These are phyloP conservation scores for Cinnamomum micranthum DNA, from an alignment of 164 flowering plant species.

Conservation along the genomic window DNA sequence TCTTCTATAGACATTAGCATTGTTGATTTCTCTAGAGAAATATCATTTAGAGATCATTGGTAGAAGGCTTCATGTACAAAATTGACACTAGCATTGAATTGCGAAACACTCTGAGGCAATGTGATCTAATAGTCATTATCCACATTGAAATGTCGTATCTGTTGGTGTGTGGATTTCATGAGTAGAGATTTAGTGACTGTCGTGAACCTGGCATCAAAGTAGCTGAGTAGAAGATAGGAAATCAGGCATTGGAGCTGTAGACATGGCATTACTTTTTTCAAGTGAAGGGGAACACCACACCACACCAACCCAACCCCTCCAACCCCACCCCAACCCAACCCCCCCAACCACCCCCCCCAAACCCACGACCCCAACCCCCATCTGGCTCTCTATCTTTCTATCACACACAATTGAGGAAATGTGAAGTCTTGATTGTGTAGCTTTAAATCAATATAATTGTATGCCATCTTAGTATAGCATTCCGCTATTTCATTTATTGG, in stretches of 20 bases:
- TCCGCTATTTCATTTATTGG: background rate
- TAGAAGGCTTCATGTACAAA: background rate
- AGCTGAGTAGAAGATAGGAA: background rate
- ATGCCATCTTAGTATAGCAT: too few species aligned
- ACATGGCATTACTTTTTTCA: background rate
- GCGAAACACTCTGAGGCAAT: background rate
- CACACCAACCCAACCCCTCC: background rate
- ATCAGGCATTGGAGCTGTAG: background rate
- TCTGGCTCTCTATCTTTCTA: background rate
- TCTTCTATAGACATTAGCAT: background rate
- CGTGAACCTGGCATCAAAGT: background rate
- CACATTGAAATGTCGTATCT: background rate
- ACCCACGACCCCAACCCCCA: background rate
- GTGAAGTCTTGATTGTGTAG: too few species aligned
- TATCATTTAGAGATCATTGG: background rate
- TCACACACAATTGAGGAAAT: too few species aligned
- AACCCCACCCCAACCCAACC: background rate
- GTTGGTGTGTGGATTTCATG: background rate
- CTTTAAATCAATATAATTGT: too few species aligned
- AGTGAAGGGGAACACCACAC: background rate
- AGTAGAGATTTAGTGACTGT: background rate
- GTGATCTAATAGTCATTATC: background rate
- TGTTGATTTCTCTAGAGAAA: background rate
- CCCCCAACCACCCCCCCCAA: background rate
- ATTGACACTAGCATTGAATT: background rate